Base-by-base conservation (phyloP, 139 green algal species). In the Chlamydomonas incerta region DNA sequence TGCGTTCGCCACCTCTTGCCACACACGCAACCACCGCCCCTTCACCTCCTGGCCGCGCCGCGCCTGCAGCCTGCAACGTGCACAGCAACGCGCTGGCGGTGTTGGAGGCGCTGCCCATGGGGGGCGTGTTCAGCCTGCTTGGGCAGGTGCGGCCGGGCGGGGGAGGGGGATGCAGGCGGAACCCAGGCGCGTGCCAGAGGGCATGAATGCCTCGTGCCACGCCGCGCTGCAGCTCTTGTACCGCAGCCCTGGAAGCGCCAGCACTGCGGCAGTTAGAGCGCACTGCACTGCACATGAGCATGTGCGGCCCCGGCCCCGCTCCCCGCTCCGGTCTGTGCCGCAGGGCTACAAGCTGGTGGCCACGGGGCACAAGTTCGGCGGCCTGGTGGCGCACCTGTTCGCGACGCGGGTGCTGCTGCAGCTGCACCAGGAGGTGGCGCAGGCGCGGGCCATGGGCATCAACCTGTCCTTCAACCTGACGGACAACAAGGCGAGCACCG, bases 371-470 rank as follows among this genome's bases (percentile, higher is more conserved):
- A 69, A 75, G 37, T 87, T 87, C 68, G 87, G 87, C 29, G 87
- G 87, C 28, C 35, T 69, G 41, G 58, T 90, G 34, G 87, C 87
- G 47, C 80, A 90, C 68, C 41, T 84, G 46, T 81, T 89, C 35
- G 85, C 88, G 0, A 52, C 58, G 0, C 62, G 72, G 26, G 79
- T 92, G 81, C 74, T 92, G 74, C 84, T 90, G 68, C 83, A 90
- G 62, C 47, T 92, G 74, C 74, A 83, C 33, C 73, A 88, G 33
- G 88, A 92, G 85, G 80, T 92, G 58, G 23, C 72, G 55, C 23
- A 85, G 52, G 88, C 88, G 18, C 18, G 80, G 62, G 72, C 80
- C 29, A 83, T 88, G 74, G 88, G 88, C 67, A 90, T 92, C 73
- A 87, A 87, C 73, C 80, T 92, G 15, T 80, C 68, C 28, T 65